phyloP scores from a whole-genome alignment of 192 early-diverging fungal genomes.

The Coemansia sp. region DNA sequence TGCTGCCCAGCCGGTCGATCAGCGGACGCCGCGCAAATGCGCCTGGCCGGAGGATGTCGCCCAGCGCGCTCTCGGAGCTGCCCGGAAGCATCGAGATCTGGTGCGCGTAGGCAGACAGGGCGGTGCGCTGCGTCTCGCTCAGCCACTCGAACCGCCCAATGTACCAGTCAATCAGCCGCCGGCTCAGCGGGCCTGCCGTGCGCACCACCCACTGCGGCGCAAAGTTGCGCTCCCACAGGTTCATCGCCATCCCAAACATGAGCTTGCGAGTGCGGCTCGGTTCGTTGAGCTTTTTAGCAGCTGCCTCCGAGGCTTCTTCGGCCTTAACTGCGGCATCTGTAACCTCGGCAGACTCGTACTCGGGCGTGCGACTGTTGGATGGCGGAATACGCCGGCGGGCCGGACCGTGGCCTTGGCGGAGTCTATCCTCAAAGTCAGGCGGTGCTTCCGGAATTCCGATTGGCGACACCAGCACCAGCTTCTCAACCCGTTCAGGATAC shows the following conservation, averaged over 20 bases:
- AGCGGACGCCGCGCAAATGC: constrained; percentile 80
- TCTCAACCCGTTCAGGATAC: constrained; percentile 81
- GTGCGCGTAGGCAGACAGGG: constrained; percentile 77
- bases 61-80: constrained; percentile 80
- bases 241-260: constrained; percentile 30
- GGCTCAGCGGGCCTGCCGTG: constrained; percentile 72
- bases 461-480: constrained; percentile 87
- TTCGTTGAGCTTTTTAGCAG: constrained; percentile 12
- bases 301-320: not conserved
- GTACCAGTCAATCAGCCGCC: constrained; percentile 56
- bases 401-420: constrained; percentile 30
- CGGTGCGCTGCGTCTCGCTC: constrained; percentile 60
- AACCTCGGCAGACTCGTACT: constrained; percentile 8
- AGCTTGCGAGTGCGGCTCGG: constrained; percentile 32
- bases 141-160: constrained; percentile 65
- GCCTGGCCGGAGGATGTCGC: constrained; percentile 72
- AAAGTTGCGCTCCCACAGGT: constrained; percentile 74
- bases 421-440: constrained; percentile 48
- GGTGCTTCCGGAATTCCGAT: constrained; percentile 65
- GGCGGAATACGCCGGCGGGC: constrained; percentile 9
- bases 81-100: constrained; percentile 74
- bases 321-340: not conserved
- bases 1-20: constrained; percentile 56
- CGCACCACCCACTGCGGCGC: constrained; percentile 81
- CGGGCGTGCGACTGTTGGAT: constrained; percentile 24